Conservation (phyloP, 2,329 filamentous ascomycete genomes). For the Sclerotinia borealis region DNA sequence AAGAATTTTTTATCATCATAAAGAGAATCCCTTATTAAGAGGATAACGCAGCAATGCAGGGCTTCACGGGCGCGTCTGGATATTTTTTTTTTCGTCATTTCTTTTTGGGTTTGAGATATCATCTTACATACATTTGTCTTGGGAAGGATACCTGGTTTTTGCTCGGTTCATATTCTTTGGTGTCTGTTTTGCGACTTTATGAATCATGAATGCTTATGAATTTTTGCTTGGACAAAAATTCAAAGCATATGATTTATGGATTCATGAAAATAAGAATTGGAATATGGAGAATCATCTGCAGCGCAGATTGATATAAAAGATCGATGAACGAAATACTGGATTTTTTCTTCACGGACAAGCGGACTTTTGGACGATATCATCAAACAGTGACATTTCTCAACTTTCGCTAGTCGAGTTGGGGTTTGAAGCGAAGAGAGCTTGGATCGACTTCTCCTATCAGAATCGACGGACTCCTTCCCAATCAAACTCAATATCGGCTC, state of each 20-base stretch:
- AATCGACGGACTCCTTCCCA: not conserved
- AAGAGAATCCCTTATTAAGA: constrained; percentile 37
- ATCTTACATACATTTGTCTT: constrained; percentile 1
- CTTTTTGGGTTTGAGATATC: constrained; percentile 20
- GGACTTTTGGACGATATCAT: constrained; percentile 14
- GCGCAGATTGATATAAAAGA: constrained; percentile 11
- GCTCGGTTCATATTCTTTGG: constrained; percentile 26
- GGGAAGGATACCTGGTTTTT: constrained; percentile 14
- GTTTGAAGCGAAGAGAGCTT: not conserved
- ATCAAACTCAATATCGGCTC: not conserved
- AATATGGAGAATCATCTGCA: constrained; percentile 2
- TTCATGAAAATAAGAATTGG: constrained; percentile 18
- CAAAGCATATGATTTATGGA: constrained; percentile 17
- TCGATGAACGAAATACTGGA: constrained; percentile 18
- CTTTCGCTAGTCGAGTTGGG: constrained; percentile 17
- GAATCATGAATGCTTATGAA: constrained; percentile 19
- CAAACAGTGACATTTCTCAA: constrained; percentile 18
- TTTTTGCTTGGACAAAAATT: constrained; percentile 19
- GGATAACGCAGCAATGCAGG: constrained; percentile 61
- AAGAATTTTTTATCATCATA: constrained; percentile 33
- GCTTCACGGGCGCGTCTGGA: constrained; percentile 38
- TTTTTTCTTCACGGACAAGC: not conserved
- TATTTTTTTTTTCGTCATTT: constrained; percentile 26
- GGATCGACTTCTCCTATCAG: not conserved
- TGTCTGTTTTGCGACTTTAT: constrained; percentile 1